Base-by-base conservation (phyloP, 805 yeast genomes). In the Candida sanyiensis region DNA sequence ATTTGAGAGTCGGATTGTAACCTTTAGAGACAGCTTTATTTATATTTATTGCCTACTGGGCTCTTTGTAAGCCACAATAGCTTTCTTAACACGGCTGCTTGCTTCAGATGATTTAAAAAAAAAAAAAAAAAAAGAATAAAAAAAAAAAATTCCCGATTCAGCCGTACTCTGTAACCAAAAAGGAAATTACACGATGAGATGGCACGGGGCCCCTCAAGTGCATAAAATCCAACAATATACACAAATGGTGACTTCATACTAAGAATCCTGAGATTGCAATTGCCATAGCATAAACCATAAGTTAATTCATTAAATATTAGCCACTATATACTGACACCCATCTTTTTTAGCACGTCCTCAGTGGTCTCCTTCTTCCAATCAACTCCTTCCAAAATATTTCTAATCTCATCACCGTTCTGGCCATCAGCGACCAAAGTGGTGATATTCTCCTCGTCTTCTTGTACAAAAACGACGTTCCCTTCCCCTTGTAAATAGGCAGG, bases 1-100 rank as follows among this genome's bases (percentile, higher is more conserved):
- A 70, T 45, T 64, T 57, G 48, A 67, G 56, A 54, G 50, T 75
- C 31, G 83, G 80, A 11, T 62, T 75, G 70, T 66, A 31, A 39
- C 35, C 20, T 18, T 19, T 29, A 31, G 12, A 29, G 18, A 28
- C 12, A 8, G 34, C 13, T 10, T 21, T 22, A 25, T 43, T 39
- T 38, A 36, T 38, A 37, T 39, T 33, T 18, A 2, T n/a, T 19
- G 11, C 15, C n/a, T n/a, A n/a, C n/a, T n/a, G n/a, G n/a, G n/a
- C n/a, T n/a, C n/a, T n/a, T n/a, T n/a, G n/a, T n/a, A n/a, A n/a
- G n/a, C n/a, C n/a, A n/a, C n/a, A n/a, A n/a, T n/a, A n/a, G n/a
- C n/a, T n/a, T n/a, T n/a, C n/a, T n/a, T n/a, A n/a, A n/a, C n/a
- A n/a, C n/a, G n/a, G n/a, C n/a, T n/a, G n/a, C n/a, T n/a, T n/a